Evolutionary conservation across 2,329 filamentous ascomycete genomes (phyloP).

Genomic region (Rhinocladiella mackenziei): DNA sequence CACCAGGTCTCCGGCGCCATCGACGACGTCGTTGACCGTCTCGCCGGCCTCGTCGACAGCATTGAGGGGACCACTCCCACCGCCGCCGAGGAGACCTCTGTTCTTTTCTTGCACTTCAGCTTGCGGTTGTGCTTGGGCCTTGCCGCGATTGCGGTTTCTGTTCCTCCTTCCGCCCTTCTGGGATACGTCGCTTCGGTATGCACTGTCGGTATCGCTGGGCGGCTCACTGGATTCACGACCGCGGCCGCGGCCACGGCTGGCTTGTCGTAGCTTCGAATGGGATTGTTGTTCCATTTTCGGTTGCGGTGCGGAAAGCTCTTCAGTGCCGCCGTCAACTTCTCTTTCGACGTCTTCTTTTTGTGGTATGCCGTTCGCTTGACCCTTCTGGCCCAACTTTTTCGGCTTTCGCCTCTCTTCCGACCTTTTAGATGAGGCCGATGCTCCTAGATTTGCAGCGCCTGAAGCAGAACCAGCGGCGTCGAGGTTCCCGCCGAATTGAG

Average conservation of each 20-base stretch:
- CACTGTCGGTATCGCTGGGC: conserved; percentile 50
- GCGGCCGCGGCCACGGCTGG: conserved; percentile 28
- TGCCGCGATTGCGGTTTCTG: conserved; percentile 44
- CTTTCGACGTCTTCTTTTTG: conserved; percentile 32
- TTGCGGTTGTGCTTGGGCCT: conserved; percentile 37
- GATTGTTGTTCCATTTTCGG: conserved; percentile 27
- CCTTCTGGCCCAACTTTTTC: conserved; percentile 29
- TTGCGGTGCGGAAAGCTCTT: conserved; percentile 21
- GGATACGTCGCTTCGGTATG: conserved; percentile 51
- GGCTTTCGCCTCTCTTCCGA: conserved; percentile 32
- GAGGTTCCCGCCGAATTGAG: conserved; percentile 35
- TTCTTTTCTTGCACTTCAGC: conserved; percentile 46
- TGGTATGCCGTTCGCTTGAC: conserved; percentile 25
- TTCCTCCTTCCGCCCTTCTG: conserved; percentile 52
- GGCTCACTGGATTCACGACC: conserved; percentile 41
- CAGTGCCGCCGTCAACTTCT: conserved; percentile 19
- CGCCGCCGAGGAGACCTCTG: conserved; percentile 33
- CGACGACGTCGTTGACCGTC: conserved; percentile 42
- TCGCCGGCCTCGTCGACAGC: conserved; percentile 57
- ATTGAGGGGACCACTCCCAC: conserved; percentile 47
- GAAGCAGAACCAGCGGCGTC: conserved; percentile 35
- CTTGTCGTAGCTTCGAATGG: conserved; percentile 28
- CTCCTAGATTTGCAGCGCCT: conserved; percentile 33
- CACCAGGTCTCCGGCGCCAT: conserved; percentile 51
- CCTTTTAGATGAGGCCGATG: conserved; percentile 32